Evolutionary conservation across 1,139 yeast species (phyloP).

Genomic region (Martiniozyma asiatica): DNA sequence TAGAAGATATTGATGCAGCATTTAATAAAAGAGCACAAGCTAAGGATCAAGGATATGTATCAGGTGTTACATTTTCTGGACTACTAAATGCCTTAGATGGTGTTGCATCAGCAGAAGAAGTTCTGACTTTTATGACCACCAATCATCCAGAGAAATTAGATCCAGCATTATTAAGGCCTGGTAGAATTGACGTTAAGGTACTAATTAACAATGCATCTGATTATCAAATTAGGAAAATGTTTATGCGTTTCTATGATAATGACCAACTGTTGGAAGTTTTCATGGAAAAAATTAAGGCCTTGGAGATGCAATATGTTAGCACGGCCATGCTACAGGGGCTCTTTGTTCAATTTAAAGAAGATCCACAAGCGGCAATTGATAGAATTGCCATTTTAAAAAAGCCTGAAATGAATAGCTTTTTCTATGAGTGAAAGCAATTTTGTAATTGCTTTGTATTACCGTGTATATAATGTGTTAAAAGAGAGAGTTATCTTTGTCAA

Average conservation of each 20-base stretch:
- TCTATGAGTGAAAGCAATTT: slow-evolving; percentile 15
- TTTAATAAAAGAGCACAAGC: slow-evolving; percentile 72
- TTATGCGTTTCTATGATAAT: slow-evolving; percentile 71
- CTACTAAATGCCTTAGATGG: slow-evolving; percentile 90
- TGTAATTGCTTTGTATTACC: background rate
- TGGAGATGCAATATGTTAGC: slow-evolving; percentile 50
- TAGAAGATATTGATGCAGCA: slow-evolving; percentile 96
- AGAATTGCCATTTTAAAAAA: slow-evolving; percentile 39
- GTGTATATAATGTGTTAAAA: too few species aligned
- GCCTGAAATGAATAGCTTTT: slow-evolving; percentile 24
- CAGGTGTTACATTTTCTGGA: slow-evolving; percentile 94
- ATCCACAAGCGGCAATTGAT: slow-evolving; percentile 63
- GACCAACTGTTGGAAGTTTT: slow-evolving; percentile 57
- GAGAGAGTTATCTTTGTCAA: too few species aligned
- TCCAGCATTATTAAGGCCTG: slow-evolving; percentile 81
- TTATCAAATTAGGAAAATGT: slow-evolving; percentile 73
- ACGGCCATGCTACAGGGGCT: slow-evolving; percentile 95
- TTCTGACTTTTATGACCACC: slow-evolving; percentile 94
- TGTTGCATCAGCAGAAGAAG: slow-evolving; percentile 96
- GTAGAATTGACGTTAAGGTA: slow-evolving; percentile 80
- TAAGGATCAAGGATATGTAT: slow-evolving; percentile 55
- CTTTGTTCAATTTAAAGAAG: slow-evolving; percentile 82
- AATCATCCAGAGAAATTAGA: slow-evolving; percentile 91
- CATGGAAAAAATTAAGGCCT: slow-evolving; percentile 35
- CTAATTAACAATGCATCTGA: slow-evolving; percentile 77